Evolutionary conservation across 2,329 filamentous ascomycete genomes (phyloP).

Genomic region (Leptodontidium sp.): DNA sequence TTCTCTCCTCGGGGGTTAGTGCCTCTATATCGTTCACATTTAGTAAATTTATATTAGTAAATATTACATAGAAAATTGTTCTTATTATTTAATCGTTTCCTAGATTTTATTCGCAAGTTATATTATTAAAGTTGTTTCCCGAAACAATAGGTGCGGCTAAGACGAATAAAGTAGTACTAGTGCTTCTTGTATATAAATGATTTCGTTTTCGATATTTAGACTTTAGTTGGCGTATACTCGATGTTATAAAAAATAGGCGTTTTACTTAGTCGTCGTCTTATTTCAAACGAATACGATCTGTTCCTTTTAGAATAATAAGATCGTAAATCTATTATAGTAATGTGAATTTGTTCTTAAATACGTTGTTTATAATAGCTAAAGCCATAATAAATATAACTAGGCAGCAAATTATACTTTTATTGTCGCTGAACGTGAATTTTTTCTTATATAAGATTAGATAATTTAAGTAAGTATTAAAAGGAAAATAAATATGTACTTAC

Average conservation of each 20-base stretch:
- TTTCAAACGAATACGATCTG: conserved; percentile 8
- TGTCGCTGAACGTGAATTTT: too few relatives aligned
- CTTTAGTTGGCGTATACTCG: conserved; percentile 29
- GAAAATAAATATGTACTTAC: too few relatives aligned
- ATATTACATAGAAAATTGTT: background rate
- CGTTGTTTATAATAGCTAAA: conserved; percentile 40
- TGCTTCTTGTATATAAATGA: conserved; percentile 52
- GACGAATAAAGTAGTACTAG: conserved; percentile 49
- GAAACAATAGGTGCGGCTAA: conserved; percentile 43
- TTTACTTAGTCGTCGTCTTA: conserved; percentile 36
- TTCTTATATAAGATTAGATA: too few relatives aligned
- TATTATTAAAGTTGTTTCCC: conserved; percentile 42
- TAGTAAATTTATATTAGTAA: conserved; percentile 18
- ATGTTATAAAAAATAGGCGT: conserved; percentile 39
- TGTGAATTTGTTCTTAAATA: conserved; percentile 27
- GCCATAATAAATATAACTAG: conserved; percentile 18
- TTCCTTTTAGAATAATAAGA: too few relatives aligned
- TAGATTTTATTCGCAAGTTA: conserved; percentile 37
- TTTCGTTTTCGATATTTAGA: conserved; percentile 38
- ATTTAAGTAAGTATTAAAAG: too few relatives aligned
- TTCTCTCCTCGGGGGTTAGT: conserved; percentile 36
- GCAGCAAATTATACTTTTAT: too few relatives aligned
- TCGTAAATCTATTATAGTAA: background rate
- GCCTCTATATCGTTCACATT: conserved; percentile 27
- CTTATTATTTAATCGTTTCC: conserved; percentile 43